Evolutionary conservation across 78 protist species (phyloP).

Genomic region (Emiliania huxleyi): DNA sequence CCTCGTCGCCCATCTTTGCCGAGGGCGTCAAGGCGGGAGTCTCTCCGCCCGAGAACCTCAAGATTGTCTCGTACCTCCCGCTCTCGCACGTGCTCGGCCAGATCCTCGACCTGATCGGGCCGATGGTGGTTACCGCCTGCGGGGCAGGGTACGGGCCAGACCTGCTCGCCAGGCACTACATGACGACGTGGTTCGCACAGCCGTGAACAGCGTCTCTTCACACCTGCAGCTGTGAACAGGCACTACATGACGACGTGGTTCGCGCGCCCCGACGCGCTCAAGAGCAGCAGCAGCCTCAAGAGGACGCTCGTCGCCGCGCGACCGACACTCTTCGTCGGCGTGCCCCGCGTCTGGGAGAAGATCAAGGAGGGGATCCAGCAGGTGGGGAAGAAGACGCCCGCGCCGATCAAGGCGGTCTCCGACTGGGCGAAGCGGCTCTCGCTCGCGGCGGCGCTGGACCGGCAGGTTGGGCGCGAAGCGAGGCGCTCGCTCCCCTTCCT

Average conservation of each 20-base stretch:
- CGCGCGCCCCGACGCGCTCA: not conserved
- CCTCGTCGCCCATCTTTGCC: not conserved
- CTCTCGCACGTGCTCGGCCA: slow-evolving; percentile 82
- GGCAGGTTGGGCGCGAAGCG: slow-evolving; percentile 40
- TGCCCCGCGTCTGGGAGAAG: slow-evolving; percentile 91
- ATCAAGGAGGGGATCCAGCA: slow-evolving; percentile 59
- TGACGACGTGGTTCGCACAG: not conserved
- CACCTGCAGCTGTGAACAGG: no score
- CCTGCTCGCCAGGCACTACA: not conserved
- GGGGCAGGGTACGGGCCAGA: not conserved
- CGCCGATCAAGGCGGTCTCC: not conserved
- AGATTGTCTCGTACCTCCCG: slow-evolving; percentile 75
- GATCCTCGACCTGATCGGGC: slow-evolving; percentile 69
- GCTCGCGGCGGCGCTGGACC: not conserved
- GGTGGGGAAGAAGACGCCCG: not conserved
- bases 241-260: not conserved
- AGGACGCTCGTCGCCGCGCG: slow-evolving; percentile 41
- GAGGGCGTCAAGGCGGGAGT: not conserved
- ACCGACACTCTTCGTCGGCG: slow-evolving; percentile 82
- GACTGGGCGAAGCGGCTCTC: slow-evolving; percentile 4
- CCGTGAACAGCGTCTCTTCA: no score
- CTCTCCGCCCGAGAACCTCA: not conserved
- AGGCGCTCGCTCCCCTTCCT: slow-evolving; percentile 19
- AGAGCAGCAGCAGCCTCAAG: not conserved
- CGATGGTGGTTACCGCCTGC: slow-evolving; percentile 44